phyloP scores from a whole-genome alignment of 2,329 filamentous ascomycete species.

The Aspergillus sergii region DNA sequence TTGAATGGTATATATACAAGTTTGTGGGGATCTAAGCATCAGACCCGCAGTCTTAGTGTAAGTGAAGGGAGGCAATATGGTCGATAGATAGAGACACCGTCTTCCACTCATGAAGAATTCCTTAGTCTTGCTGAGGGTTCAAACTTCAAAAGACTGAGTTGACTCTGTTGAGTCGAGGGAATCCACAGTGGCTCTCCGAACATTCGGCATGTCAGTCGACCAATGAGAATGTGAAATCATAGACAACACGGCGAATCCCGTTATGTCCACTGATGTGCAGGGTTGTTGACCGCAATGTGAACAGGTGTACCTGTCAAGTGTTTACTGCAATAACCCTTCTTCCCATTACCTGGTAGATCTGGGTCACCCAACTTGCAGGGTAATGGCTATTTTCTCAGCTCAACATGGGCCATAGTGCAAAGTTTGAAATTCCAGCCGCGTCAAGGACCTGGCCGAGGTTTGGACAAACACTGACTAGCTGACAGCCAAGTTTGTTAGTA shows the following conservation, averaged over 20 bases:
- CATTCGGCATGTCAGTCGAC: neutral
- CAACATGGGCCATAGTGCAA: neutral
- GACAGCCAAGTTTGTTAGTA: neutral
- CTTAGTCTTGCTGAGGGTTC: neutral
- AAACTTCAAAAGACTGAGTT: neutral
- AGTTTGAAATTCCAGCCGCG: neutral
- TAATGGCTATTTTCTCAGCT: neutral
- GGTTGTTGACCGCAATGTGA: constrained; percentile 4
- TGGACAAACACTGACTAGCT: neutral
- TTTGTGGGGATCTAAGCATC: neutral
- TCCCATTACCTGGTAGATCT: neutral
- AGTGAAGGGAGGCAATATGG: neutral
- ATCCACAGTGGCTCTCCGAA: neutral
- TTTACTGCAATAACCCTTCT: neutral
- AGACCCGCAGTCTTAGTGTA: neutral
- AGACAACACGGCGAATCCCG: neutral
- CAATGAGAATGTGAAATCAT: neutral
- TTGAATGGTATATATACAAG: neutral
- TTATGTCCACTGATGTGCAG: neutral
- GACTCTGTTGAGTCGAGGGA: neutral
- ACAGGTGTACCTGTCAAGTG: neutral
- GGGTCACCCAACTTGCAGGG: neutral
- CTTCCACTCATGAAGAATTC: neutral
- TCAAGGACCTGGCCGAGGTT: too few relatives aligned
- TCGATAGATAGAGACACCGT: neutral